Evolutionary conservation across 805 yeast species (phyloP).

Genomic region (Barnettozyma wickerhamii): DNA sequence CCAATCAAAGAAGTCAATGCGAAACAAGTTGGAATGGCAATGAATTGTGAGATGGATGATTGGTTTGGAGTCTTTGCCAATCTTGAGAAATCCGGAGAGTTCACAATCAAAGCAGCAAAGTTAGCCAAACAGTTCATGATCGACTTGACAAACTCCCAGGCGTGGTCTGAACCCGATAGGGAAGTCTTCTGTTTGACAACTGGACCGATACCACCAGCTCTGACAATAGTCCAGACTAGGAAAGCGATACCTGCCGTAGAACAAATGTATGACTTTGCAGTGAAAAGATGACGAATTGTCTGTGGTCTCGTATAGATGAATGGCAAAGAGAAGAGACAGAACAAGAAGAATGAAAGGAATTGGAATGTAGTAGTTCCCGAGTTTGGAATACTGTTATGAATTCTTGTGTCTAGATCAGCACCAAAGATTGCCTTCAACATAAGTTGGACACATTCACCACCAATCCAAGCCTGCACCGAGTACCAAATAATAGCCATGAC

Average conservation of each 20-base stretch:
- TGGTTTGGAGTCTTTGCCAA: slow-evolving; percentile 58
- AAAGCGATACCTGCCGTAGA: slow-evolving; percentile 84
- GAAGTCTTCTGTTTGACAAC: slow-evolving; percentile 53
- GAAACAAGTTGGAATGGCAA: slow-evolving; percentile 73
- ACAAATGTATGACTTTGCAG: slow-evolving; percentile 71
- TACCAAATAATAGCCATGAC: slow-evolving; percentile 89
- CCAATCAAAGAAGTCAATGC: slow-evolving; percentile 82
- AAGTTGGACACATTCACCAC: slow-evolving; percentile 75
- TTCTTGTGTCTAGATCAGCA: slow-evolving; percentile 52
- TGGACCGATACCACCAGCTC: slow-evolving; percentile 77
- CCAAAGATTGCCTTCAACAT: slow-evolving; percentile 80
- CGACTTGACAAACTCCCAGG: slow-evolving; percentile 80
- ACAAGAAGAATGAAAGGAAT: slow-evolving; percentile 72
- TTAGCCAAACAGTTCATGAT: slow-evolving; percentile 80
- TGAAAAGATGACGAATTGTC: slow-evolving; percentile 75
- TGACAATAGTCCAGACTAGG: slow-evolving; percentile 76
- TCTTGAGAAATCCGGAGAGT: slow-evolving; percentile 88
- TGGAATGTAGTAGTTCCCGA: slow-evolving; percentile 67
- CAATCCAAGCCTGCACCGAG: slow-evolving; percentile 80
- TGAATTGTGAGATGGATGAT: slow-evolving; percentile 51
- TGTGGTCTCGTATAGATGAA: slow-evolving; percentile 82
- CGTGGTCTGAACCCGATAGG: slow-evolving; percentile 57
- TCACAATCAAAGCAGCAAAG: slow-evolving; percentile 83
- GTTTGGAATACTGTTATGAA: slow-evolving; percentile 56
- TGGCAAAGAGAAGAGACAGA: slow-evolving; percentile 78